These are phyloP conservation scores for Lipomyces mesembrius DNA, from an alignment of 805 yeast genomes.

Conservation along the genomic window DNA sequence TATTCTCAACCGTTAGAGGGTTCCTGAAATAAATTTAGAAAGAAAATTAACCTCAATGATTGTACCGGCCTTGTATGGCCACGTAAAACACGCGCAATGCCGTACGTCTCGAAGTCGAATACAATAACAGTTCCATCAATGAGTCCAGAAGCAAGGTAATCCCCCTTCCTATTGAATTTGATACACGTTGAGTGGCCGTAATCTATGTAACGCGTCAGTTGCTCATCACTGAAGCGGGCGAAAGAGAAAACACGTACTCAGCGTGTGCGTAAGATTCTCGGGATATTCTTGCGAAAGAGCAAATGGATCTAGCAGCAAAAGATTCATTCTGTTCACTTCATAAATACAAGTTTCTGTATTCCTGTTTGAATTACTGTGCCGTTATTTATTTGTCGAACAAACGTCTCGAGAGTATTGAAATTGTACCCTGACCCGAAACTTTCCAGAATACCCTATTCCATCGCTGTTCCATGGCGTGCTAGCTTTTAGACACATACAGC, in stretches of 20 bases:
- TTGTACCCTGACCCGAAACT: background rate
- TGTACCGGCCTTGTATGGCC: constrained; percentile 77
- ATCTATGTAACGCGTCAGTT: constrained; percentile 29
- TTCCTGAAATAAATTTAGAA: background rate
- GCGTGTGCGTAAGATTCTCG: constrained; percentile 73
- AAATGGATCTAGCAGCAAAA: constrained; percentile 85
- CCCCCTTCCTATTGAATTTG: constrained; percentile 74
- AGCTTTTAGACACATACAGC: no score
- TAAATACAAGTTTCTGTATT: background rate
- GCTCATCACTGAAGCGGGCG: background rate
- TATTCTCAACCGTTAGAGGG: constrained; percentile 21
- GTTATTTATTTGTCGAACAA: background rate
- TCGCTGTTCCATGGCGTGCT: no score
- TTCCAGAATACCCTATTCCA: background rate
- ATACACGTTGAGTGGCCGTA: constrained; percentile 63
- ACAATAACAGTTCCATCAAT: constrained; percentile 74
- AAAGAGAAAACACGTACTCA: constrained; percentile 44
- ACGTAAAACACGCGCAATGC: constrained; percentile 59
- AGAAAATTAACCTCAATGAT: constrained; percentile 46
- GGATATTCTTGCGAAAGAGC: constrained; percentile 91
- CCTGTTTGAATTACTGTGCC: background rate
- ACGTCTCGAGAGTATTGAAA: background rate
- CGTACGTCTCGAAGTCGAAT: constrained; percentile 70
- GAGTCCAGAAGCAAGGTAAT: constrained; percentile 81
- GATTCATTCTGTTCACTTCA: constrained; percentile 60